phyloP scores from a whole-genome alignment of 2,329 filamentous ascomycete genomes.

The Colletotrichum euphorbiae region DNA sequence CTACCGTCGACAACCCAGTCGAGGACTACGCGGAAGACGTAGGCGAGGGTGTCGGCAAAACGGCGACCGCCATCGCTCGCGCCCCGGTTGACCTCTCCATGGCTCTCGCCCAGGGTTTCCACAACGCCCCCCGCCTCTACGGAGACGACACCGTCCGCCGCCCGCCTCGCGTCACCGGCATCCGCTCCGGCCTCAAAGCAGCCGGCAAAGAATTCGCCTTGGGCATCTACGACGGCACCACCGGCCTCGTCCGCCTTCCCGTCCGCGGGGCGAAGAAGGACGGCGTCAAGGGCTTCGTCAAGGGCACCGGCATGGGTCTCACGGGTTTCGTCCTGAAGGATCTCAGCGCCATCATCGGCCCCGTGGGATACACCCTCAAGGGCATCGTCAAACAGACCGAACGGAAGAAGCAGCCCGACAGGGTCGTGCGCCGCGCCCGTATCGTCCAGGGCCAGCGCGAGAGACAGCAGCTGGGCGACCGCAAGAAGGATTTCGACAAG shows the following conservation, averaged over 20 bases:
- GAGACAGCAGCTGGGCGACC: conserved; percentile 49
- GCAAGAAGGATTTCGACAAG: conserved; percentile 44
- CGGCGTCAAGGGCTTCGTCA: conserved; percentile 59
- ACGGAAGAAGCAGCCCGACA: conserved; percentile 63
- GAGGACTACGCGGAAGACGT: conserved; percentile 63
- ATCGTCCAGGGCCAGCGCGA: conserved; percentile 69
- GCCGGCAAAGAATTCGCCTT: conserved; percentile 71
- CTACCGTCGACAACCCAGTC: conserved; percentile 44
- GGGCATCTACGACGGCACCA: conserved; percentile 74
- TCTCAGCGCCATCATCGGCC: conserved; percentile 70
- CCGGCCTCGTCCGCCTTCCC: conserved; percentile 71
- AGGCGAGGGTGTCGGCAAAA: conserved; percentile 62
- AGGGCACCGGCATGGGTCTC: conserved; percentile 72
- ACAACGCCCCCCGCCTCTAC: conserved; percentile 77
- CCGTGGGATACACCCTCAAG: conserved; percentile 72
- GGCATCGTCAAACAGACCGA: conserved; percentile 71
- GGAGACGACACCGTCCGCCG: conserved; percentile 76
- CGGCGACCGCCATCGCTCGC: conserved; percentile 62
- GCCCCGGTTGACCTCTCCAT: conserved; percentile 72
- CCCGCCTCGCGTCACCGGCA: conserved; percentile 72
- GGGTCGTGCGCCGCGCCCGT: conserved; percentile 66
- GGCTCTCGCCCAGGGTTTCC: conserved; percentile 75
- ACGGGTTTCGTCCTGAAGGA: conserved; percentile 74
- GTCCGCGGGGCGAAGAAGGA: conserved; percentile 66
- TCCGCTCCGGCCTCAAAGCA: conserved; percentile 71